These are phyloP conservation scores for Centrapalus pauciflorus DNA, from an alignment of 129 eudicot species.

Conservation along the genomic window DNA sequence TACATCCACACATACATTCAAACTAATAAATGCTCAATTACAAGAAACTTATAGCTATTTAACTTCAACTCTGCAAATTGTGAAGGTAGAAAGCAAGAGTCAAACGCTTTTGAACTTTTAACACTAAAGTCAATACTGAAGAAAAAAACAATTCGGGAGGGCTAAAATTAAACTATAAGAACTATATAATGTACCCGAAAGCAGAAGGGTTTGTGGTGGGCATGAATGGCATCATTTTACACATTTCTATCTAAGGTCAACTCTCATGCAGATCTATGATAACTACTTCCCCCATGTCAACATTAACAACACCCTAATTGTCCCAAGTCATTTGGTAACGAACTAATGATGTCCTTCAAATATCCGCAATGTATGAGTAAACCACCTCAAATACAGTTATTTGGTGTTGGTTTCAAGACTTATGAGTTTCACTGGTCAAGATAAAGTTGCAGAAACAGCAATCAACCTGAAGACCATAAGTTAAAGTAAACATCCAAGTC, in stretches of 20 bases:
- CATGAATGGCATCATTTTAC: neutral
- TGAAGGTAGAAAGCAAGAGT: neutral
- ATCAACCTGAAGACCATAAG: neutral
- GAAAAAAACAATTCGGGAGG: neutral
- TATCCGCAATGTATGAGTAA: too few relatives aligned
- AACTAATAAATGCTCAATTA: neutral
- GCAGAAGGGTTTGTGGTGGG: neutral
- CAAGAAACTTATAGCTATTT: neutral
- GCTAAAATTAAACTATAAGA: neutral
- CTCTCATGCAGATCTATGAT: too few relatives aligned
- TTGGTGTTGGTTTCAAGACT: too few relatives aligned
- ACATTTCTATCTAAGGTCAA: neutral
- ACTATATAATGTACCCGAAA: neutral
- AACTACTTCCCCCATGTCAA: too few relatives aligned
- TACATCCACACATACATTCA: neutral
- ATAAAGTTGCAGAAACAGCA: neutral
- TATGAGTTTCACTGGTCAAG: neutral
- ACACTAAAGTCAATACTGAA: neutral
- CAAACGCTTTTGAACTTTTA: neutral
- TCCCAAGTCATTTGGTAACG: too few relatives aligned
- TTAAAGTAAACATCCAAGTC: neutral
- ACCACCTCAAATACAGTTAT: too few relatives aligned
- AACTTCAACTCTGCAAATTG: neutral
- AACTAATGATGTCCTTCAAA: too few relatives aligned
- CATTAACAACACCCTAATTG: too few relatives aligned